A percentile compares a stretch with the other conserved stretches of the same genome.
phyloP scores from a whole-genome alignment of 495 filamentous ascomycete genomes.

The Penicillium odoratum region DNA sequence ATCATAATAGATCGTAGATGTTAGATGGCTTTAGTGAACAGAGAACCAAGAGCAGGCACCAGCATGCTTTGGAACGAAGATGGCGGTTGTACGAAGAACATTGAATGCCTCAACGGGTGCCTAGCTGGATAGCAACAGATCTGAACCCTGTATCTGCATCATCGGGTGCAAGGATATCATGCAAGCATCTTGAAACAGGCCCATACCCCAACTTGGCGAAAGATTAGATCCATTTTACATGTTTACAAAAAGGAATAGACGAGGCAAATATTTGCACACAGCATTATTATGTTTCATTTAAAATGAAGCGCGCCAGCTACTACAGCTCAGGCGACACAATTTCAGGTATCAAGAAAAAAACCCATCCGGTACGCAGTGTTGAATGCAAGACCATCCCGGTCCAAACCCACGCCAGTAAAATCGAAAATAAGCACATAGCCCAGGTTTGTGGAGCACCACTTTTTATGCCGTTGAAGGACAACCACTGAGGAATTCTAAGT shows the following conservation, averaged over 20 bases:
- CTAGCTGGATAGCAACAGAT: no score
- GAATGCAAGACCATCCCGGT: constrained; percentile 50
- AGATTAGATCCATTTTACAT: no score
- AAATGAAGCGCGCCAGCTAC: not conserved
- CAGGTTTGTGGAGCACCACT: constrained; percentile 43
- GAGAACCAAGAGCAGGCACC: no score
- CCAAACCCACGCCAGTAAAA: constrained; percentile 36
- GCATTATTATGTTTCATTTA: constrained; percentile 15
- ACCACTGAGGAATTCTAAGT: constrained; percentile 54
- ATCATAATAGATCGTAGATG: no score
- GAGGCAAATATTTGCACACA: constrained; percentile 1
- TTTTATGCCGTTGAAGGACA: constrained; percentile 67
- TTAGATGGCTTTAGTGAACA: no score
- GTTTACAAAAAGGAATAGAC: not conserved
- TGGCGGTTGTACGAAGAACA: no score
- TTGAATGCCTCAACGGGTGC: no score
- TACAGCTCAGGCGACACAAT: constrained; percentile 3
- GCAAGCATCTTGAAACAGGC: no score
- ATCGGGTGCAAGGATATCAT: no score
- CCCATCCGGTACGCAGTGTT: constrained; percentile 45
- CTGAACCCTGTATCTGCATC: no score
- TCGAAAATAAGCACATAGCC: constrained; percentile 33
- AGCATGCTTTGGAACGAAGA: no score
- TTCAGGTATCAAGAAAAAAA: constrained; percentile 17
- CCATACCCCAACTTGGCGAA: no score